Evolutionary conservation across 768 basidiomycete species (phyloP), one percentile per base, ranked within the genome.

Genomic region (Hemileccinum impolitum): DNA sequence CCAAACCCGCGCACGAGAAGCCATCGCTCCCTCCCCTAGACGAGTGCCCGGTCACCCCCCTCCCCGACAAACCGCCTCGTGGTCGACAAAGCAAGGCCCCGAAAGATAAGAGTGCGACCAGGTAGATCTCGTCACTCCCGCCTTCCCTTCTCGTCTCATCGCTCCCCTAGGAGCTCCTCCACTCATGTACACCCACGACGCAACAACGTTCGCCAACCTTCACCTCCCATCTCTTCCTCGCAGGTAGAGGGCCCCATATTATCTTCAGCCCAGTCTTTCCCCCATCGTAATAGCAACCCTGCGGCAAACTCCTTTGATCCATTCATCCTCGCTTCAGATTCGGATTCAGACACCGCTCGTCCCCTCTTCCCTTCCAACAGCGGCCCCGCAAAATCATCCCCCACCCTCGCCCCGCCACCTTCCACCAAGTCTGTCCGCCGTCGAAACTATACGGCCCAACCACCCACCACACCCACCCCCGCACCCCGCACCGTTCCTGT

Each of bases 361-460:
- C 70, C 63, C 31, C 67, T 60, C 56, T 70, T 64, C 38, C 58
- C 57, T 14, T 54, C 47, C 39, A 59, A 50, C 46, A 51, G 38
- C 38, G 49, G 19, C 30, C 25, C 49, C 4, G 12, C 39, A 62
- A 71, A 54, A 50, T 54, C 38, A 64, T 71, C 44, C 72, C 79
- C n/a, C 63, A 19, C 73, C 43, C 67, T 83, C 32, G 55, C 74
- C 2, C 60, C 72, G 23, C 74, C 71, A 31, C 81, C 82, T 18
- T 69, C 75, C 7, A 80, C 78, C 57, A 83, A 81, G 60, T 65
- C 77, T n/a, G 75, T 80, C 51, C 77, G 76, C 54, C 82, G 83
- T 51, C 78, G 83, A 53, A 76, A 77, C 52, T 71, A 66, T 45
- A 54, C 56, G 9, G 47, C 59, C 0, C 67, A 66, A 17, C 56